A percentile compares a stretch with the other conserved stretches of the same genome.
Conservation (phyloP, 257 asterid genomes). For the Solanum virginianum region DNA sequence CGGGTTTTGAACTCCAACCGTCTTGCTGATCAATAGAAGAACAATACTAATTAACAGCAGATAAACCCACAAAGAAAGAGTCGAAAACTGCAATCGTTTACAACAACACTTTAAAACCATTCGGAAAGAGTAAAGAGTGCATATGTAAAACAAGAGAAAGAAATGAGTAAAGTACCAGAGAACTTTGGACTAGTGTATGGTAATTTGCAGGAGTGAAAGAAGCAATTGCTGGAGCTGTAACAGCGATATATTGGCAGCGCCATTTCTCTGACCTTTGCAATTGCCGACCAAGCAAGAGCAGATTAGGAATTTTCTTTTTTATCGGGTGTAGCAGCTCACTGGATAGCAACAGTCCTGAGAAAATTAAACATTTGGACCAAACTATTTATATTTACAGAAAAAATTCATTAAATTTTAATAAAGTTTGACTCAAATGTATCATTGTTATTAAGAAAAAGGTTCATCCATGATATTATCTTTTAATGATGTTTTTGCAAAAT, state of each 20-base stretch:
- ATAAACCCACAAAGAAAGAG: neutral
- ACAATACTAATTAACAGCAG: neutral
- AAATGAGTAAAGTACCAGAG: conserved; percentile 23
- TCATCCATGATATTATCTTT: too few relatives aligned
- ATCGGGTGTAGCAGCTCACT: neutral
- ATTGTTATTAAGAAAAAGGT: too few relatives aligned
- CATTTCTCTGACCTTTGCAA: neutral
- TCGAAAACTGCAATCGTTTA: neutral
- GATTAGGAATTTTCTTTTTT: neutral
- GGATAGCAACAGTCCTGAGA: too few relatives aligned
- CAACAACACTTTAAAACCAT: neutral
- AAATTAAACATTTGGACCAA: too few relatives aligned
- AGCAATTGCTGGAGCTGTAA: conserved; percentile 12
- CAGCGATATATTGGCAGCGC: conserved; percentile 31
- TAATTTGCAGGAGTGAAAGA: conserved; percentile 21
- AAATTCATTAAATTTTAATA: too few relatives aligned
- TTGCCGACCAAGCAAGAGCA: neutral
- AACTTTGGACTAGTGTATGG: conserved; percentile 2
- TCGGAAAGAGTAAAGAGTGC: neutral
- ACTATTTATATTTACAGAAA: too few relatives aligned
- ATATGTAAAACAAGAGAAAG: neutral
- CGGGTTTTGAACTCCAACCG: conserved; percentile 16
- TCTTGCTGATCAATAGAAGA: conserved; percentile 27
- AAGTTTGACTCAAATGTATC: too few relatives aligned
- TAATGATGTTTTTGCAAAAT: too few relatives aligned